phyloP scores from a whole-genome alignment of 768 basidiomycete genomes.

The Dentipellis fragilis region DNA sequence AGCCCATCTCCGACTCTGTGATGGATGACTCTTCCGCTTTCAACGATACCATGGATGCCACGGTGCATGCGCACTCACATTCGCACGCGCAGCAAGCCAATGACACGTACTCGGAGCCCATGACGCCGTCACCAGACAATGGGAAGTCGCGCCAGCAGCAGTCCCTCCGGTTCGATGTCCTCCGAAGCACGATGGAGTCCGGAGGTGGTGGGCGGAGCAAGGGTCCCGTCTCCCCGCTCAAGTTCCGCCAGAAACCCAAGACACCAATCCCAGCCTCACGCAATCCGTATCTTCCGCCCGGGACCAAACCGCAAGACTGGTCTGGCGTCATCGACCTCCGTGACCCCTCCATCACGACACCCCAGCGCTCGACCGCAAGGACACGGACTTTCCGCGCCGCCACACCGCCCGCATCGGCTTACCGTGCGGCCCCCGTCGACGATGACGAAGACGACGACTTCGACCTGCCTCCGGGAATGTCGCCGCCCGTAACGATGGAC shows the following conservation, averaged over 20 bases:
- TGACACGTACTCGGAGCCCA: not conserved
- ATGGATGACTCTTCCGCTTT: conserved; percentile 19
- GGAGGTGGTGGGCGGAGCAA: conserved; percentile 5
- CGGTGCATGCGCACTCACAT: not conserved
- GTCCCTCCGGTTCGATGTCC: conserved; percentile 18
- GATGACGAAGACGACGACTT: conserved; percentile 38
- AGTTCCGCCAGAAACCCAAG: conserved; percentile 41
- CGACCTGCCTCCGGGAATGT: conserved; percentile 44
- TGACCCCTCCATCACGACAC: conserved; percentile 41
- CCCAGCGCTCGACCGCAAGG: conserved; percentile 18
- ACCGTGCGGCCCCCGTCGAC: conserved; percentile 8
- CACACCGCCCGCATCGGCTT: not conserved
- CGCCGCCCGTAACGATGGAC: conserved; percentile 38
- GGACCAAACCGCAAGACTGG: conserved; percentile 46
- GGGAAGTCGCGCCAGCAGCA: conserved; percentile 28
- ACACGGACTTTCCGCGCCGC: not conserved
- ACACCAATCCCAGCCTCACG: conserved; percentile 44
- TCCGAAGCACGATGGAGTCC: conserved; percentile 4
- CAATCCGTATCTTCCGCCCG: conserved; percentile 53
- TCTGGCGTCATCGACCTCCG: conserved; percentile 67
- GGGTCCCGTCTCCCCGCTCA: conserved; percentile 36
- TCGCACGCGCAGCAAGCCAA: not conserved
- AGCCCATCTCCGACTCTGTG: conserved; percentile 11
- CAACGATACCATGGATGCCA: not conserved
- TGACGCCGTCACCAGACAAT: conserved; percentile 9